Evolutionary conservation across 2,329 filamentous ascomycete genomes (phyloP).

Genomic region (Clarireedia paspali): DNA sequence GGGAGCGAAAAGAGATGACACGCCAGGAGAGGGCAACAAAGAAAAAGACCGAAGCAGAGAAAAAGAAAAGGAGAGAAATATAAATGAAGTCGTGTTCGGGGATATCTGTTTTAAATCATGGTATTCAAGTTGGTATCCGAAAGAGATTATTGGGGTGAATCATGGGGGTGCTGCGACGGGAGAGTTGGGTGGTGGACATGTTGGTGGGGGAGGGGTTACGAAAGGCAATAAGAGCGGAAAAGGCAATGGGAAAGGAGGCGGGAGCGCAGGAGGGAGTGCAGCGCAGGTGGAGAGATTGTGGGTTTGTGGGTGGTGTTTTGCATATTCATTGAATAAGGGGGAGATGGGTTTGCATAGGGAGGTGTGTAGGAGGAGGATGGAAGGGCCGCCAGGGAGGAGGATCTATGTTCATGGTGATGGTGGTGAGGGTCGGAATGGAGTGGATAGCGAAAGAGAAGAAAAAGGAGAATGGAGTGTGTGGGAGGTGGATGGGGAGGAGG

Average conservation of each 20-base stretch:
- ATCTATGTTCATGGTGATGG: constrained; percentile 54
- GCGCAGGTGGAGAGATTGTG: constrained; percentile 60
- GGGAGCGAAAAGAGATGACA: background rate
- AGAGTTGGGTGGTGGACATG: no score
- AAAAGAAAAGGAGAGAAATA: constrained; percentile 54
- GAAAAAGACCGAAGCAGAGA: background rate
- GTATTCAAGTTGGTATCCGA: constrained; percentile 88
- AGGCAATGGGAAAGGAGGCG: background rate
- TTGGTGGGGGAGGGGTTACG: no score
- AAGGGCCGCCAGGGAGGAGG: constrained; percentile 54
- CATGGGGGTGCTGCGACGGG: no score
- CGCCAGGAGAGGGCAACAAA: background rate
- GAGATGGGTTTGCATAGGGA: constrained; percentile 51
- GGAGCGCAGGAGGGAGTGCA: constrained; percentile 11
- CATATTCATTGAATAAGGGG: constrained; percentile 64
- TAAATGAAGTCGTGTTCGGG: constrained; percentile 80
- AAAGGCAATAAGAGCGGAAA: no score
- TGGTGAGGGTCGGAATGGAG: no score
- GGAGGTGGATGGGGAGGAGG: constrained; percentile 84
- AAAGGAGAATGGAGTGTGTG: constrained; percentile 67
- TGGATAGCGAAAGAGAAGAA: no score
- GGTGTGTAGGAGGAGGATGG: constrained; percentile 45
- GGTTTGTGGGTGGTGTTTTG: constrained; percentile 90
- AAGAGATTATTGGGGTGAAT: constrained; percentile 48
- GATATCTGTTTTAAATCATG: constrained; percentile 79